Percentiles rank a stretch among this genome's conserved stretches.
Conservation (phyloP, 1,284 basidiomycete genomes). For the Trichosporon faecale region DNA sequence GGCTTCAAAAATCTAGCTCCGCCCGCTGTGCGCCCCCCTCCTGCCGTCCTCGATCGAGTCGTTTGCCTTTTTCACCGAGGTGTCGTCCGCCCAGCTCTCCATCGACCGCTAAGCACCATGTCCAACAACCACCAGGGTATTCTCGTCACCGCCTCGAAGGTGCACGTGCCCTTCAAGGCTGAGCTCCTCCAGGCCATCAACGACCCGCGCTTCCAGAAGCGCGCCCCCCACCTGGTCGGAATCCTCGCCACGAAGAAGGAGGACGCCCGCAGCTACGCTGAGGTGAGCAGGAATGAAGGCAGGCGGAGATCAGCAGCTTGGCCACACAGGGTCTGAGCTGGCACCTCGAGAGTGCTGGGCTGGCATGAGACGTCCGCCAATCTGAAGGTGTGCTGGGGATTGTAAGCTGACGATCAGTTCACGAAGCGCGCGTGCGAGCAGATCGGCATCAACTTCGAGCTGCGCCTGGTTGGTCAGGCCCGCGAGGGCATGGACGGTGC, state of each 20-base stretch:
- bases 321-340: background rate
- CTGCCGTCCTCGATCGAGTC: background rate
- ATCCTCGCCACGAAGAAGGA: slow-evolving; percentile 83
- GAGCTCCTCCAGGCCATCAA: slow-evolving; percentile 45
- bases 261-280: slow-evolving; percentile 86
- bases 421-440: slow-evolving; percentile 86
- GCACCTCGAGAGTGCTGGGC: too few relatives aligned
- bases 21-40: slow-evolving; percentile 1
- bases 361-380: too few relatives aligned
- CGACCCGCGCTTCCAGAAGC: slow-evolving; percentile 34
- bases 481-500: slow-evolving; percentile 51
- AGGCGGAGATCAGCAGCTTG: background rate
- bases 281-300: slow-evolving; percentile 48
- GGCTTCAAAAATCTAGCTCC: background rate
- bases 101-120: slow-evolving; percentile 15
- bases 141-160: slow-evolving; percentile 50
- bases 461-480: slow-evolving; percentile 64
- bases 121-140: slow-evolving; percentile 40
- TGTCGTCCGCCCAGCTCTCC: background rate
- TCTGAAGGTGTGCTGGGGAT: too few relatives aligned
- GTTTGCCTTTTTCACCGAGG: background rate
- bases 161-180: slow-evolving; percentile 51
- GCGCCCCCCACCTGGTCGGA: slow-evolving; percentile 75
- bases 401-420: slow-evolving; percentile 55
- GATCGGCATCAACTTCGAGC: slow-evolving; percentile 81